Conservation (phyloP, 2,329 filamentous ascomycete species). For the Blastomyces percursus region DNA sequence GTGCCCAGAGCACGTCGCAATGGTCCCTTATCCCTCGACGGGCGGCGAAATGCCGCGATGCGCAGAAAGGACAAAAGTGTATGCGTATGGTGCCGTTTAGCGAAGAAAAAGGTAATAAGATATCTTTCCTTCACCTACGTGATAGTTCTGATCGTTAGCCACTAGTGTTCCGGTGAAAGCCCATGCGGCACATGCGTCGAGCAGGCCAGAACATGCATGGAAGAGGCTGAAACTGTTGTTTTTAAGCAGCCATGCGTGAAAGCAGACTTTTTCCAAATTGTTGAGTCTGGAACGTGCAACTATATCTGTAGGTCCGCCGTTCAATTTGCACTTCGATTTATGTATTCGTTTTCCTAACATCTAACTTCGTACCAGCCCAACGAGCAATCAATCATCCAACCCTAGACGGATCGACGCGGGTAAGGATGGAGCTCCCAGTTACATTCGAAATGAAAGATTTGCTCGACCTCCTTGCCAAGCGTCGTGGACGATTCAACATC, state of each 20-base stretch:
- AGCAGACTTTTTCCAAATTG: slow-evolving; percentile 35
- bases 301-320: slow-evolving; percentile 31
- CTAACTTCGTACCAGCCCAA: slow-evolving; percentile 24
- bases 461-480: slow-evolving; percentile 27
- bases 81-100: slow-evolving; percentile 35
- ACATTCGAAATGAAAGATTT: slow-evolving; percentile 32
- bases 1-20: slow-evolving; percentile 34
- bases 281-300: slow-evolving; percentile 36
- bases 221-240: slow-evolving; percentile 18
- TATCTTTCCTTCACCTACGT: slow-evolving; percentile 2
- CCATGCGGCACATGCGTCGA: slow-evolving; percentile 33
- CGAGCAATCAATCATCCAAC: slow-evolving; percentile 35
- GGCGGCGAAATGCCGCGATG: slow-evolving; percentile 32
- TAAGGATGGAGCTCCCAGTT: slow-evolving; percentile 32
- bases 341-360: slow-evolving; percentile 1
- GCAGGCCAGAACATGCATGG: slow-evolving; percentile 15
- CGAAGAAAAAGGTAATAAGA: slow-evolving; percentile 32
- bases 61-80: slow-evolving; percentile 36
- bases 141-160: slow-evolving; percentile 9
- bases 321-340: neutral
- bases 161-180: slow-evolving; percentile 32
- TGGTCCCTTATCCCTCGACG: slow-evolving; percentile 30
- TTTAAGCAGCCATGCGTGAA: slow-evolving; percentile 35
- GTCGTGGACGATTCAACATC: slow-evolving; percentile 35
- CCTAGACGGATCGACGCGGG: slow-evolving; percentile 24